These are phyloP conservation scores for Manihot esculenta DNA, from an alignment of 441 rosid genomes.

Conservation along the genomic window DNA sequence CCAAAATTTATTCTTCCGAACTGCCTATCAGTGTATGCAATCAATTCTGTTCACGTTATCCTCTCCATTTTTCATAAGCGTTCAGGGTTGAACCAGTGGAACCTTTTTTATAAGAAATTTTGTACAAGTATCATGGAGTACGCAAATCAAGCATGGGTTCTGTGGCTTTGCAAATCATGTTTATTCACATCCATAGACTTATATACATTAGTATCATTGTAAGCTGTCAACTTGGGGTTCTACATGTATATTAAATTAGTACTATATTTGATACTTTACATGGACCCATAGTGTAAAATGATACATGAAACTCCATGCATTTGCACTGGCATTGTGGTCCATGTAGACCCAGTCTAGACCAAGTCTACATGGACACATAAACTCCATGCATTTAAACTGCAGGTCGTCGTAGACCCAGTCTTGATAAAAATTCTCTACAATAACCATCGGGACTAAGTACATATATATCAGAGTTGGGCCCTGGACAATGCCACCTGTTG, in stretches of 20 bases:
- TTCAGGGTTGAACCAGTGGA: not conserved
- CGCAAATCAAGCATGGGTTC: not conserved
- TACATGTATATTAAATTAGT: no score
- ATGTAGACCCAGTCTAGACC: no score
- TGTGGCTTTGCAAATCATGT: not conserved
- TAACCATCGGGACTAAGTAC: not conserved
- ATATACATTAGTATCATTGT: not conserved
- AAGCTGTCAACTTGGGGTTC: not conserved
- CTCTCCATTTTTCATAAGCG: not conserved
- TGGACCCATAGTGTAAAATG: no score
- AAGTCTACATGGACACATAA: no score
- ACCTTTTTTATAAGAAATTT: not conserved
- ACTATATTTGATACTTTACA: no score
- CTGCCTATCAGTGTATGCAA: slow-evolving; percentile 56
- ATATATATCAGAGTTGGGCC: not conserved
- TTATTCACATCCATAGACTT: not conserved
- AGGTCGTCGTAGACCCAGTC: no score
- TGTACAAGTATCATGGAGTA: not conserved
- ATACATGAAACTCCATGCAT: no score
- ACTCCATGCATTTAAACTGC: no score
- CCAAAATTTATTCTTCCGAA: slow-evolving; percentile 52
- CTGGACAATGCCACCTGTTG: not conserved
- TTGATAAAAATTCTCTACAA: not conserved
- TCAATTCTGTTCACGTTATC: not conserved
- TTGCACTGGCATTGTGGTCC: no score